Evolutionary conservation across 2,329 filamentous ascomycete species (phyloP), one percentile per base, ranked within the genome.

Genomic region (Monosporascus ibericus): DNA sequence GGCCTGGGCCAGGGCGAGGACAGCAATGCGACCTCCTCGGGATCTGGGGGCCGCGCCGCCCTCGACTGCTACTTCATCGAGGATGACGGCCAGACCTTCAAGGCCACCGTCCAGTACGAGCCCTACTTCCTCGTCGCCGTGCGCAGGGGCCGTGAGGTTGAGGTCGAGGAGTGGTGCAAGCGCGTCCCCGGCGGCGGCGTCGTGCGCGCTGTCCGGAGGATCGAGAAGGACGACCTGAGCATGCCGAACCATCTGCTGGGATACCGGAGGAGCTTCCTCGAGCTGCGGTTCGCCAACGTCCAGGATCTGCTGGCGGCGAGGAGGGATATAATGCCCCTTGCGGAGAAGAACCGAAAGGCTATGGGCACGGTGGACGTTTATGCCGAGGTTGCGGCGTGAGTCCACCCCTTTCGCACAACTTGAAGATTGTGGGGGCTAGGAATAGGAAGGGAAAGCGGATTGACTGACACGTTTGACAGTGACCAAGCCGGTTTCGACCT

Each of bases 291-390:
- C 69, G 81, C 84, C 56, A 99, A 97, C 66, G 90, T 97, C 50
- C 79, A 78, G 60, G 89, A 97, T 69, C 72, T 99, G 57, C 74
- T 99, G 70, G 82, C 87, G n/a, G 91, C 92, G 46, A 81, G 92
- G 59, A 89, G 84, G 64, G 85, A 88, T 48, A 84, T 99, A 46
- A 85, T 90, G 76, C 94, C 94, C 1, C 82, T 99, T 67, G 94
- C 92, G 15, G 91, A 96, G 73, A 95, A 90, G 74, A 99, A 99
- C 69, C 95, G 88, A 76, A 95, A 94, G 73, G 92, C 90, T 62
- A 86, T 96, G 79, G 91, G 90, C 75, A 90, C 92, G 49, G 95
- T 97, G 88, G 94, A 99, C 76, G 92, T 92, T 59, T 99, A 99
- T 76, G 92, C 92, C 42, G 94, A 99, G 75, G 91, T 97, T 65